Evolutionary conservation across 495 filamentous ascomycete genomes (phyloP).

Genomic region (Hypoxylon intermedium): DNA sequence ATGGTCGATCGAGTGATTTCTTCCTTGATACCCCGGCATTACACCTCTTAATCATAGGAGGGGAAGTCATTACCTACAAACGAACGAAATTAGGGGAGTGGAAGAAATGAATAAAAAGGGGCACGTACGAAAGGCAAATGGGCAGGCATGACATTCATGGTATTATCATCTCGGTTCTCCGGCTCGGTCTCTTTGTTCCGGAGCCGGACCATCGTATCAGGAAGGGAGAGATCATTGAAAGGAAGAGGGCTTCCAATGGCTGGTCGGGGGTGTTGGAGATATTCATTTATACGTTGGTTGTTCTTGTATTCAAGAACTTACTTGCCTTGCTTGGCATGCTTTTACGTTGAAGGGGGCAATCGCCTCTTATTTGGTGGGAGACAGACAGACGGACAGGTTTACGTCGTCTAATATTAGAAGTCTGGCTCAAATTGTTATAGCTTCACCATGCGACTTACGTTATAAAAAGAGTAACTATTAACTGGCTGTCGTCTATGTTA

Average conservation of each 20-base stretch:
- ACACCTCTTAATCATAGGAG: background rate
- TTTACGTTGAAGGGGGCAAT: no score
- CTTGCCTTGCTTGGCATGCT: no score
- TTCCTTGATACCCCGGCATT: constrained; percentile 39
- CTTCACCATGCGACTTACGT: no score
- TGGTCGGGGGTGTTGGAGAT: background rate
- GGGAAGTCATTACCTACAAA: background rate
- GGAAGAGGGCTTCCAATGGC: background rate
- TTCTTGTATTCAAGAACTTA: no score
- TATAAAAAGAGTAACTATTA: no score
- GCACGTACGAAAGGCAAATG: constrained; percentile 12
- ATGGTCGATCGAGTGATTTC: constrained; percentile 30
- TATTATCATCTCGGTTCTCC: constrained; percentile 23
- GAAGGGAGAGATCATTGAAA: background rate
- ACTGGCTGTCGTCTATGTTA: no score
- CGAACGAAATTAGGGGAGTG: background rate
- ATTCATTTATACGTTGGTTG: background rate
- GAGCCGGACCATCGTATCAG: background rate
- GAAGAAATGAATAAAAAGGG: constrained; percentile 3
- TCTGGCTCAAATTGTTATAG: no score
- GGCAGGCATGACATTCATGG: constrained; percentile 30
- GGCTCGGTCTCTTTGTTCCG: constrained; percentile 1
- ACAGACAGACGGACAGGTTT: no score
- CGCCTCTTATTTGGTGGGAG: no score
- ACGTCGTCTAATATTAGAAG: no score